Evolutionary conservation across 2,329 filamentous ascomycete genomes (phyloP), one percentile per base, ranked within the genome.

Genomic region (Diaporthe velutina): DNA sequence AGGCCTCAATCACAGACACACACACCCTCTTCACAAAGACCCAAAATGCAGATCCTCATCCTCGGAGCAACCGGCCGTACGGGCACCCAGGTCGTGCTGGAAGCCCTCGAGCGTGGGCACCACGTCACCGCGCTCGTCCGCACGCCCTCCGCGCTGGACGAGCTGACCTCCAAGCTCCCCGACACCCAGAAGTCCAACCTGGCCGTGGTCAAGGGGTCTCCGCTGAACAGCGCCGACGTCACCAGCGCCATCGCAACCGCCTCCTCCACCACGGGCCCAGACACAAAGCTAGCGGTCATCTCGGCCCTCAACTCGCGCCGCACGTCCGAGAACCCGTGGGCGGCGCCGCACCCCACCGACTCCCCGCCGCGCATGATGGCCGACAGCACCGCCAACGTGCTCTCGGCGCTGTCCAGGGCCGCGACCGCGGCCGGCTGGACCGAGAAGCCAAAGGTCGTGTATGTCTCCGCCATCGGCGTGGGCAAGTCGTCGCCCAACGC

Each of bases 11-110:
- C 40, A 45, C 58, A 30, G n/a, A n/a, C n/a, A n/a, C n/a, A n/a
- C n/a, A n/a, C n/a, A n/a, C 15, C 40, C 40, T 8, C 40, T 45
- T 15, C 2, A 22, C 8, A 19, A 22, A 22, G 15, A 22, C 4
- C 58, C 15, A 73, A 71, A 74, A 84, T 85, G 83, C 81, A 84
- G 74, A 81, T 85, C 75, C 81, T 87, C 61, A 81, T 86, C 22
- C 80, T 87, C 30, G 85, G 85, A 68, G 83, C 83, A 66, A 85
- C 80, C 76, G 85, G 85, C 48, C 84, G 85, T 19, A 86, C 84
- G 1, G 86, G 86, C 79, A 80, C 83, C 73, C 82, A 84, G 17
- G 83, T 86, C 40, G 80, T 87, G n/a, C 79, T 80, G 25, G 81
- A 86, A 74, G 71, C 86, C 6, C 80, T 87, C 30, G 77, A 78